Evolutionary conservation across 73 alveolate genomes (phyloP), one percentile per base, ranked within the genome.

Genomic region (Durusdinium trenchii): DNA sequence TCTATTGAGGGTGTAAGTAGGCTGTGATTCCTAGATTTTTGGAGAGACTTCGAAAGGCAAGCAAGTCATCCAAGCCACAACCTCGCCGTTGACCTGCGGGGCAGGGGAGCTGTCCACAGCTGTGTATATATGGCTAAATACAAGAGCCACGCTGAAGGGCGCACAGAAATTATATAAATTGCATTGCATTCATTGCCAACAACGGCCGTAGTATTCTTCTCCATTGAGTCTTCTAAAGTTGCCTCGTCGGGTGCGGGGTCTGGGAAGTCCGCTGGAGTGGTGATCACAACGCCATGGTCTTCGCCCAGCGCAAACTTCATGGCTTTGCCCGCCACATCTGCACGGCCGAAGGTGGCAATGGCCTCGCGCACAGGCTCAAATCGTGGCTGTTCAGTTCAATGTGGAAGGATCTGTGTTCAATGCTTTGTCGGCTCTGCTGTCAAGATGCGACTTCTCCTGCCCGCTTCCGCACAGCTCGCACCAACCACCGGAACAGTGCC

Each of bases 301-400:
- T 91, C 98, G 6, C 98, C 98, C 43, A 91, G 40, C 46, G 98
- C 98, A 60, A 91, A 91, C 50, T 91, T 87, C 98, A 91, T 91
- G 98, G 98, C 98, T 91, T 91, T 91, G 71, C 89, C 98, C 50
- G 98, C 98, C 45, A 91, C 98, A 30, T 91, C 98, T 16, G 84
- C 69, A 26, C 98, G 98, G 76, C 98, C 98, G 26, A 91, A 91
- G 69, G 90, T 91, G 0, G 98, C 98, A 47, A 91, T 91, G 40
- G 85, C 98, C 98, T 91, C 1, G 32, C 38, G 14, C 36, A 47
- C 84, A 71, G 51, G 51, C 52, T 36, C 84, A 57, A 16, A 23
- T 16, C 69, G 69, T 57, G 32, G 73, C 4, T 23, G 73, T 60
- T 9, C 28, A 5, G 36, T 20, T 48, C 84, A 1, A 73, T n/a